Evolutionary conservation across 179 eudicot species (phyloP), one percentile per base, ranked within the genome.

Genomic region (Corrigiola litoralis): DNA sequence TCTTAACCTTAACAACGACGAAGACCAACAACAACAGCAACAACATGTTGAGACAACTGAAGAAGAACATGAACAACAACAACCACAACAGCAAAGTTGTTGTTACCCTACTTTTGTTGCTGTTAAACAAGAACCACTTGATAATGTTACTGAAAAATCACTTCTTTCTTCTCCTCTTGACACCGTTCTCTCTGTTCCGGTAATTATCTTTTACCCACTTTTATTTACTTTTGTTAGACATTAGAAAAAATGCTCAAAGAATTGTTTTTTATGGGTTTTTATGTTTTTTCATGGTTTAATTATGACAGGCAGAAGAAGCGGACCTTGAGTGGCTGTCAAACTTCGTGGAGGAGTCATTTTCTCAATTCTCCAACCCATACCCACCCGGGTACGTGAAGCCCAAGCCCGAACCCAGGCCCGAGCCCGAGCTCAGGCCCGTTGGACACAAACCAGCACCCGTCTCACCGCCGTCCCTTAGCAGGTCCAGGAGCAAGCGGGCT

Each of bases 281-380:
- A 7, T 0, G 3, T 53, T 42, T 40, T 3, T 54, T 0, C 7
- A 14, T 5, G 11, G 3, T 20, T 25, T 5, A 60, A 29, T 24
- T 31, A n/a, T 20, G 18, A n/a, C 74, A 85, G 91, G 73, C 79
- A 24, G 91, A 83, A 51, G 91, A 85, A 70, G 84, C 84, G 11
- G 82, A 81, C 72, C 77, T 83, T 4, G 91, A 81, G 24, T 83
- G 88, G 91, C 63, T 81, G 5, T 85, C 91, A 14, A 77, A 85
- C 14, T 85, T 85, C 65, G 81, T 85, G 5, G 91, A 85, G 37
- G 88, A 83, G 16, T 77, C 86, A 16, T 67, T 55, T 38, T 53
- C 85, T 18, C 81, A 65, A 16, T 76, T 74, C 45, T 67, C 89
- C 6, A 64, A 68, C 1, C 75, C 81, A 5, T 75, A 40, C 32